Conservation (phyloP, 371 early-diverging fungal species). For the Rhizomucor miehei region DNA sequence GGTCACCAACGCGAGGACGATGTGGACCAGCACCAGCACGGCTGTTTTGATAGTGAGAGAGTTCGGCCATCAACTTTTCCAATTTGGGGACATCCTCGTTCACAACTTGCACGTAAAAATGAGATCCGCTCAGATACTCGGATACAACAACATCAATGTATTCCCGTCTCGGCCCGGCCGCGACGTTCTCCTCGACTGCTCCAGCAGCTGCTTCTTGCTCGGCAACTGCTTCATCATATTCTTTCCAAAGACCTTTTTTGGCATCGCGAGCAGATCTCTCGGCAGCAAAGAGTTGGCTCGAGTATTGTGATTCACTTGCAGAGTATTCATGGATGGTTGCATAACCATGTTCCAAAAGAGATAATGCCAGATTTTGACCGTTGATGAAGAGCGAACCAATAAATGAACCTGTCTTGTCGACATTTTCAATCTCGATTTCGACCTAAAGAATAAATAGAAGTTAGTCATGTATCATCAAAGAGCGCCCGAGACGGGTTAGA, state of each 20-base stretch:
- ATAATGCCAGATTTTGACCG: conserved; percentile 63
- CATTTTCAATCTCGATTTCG: conserved; percentile 80
- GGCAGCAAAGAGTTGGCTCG: conserved; percentile 71
- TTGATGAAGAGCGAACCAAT: conserved; percentile 79
- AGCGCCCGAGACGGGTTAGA: too few species aligned
- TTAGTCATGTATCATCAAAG: too few species aligned
- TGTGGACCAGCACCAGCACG: conserved; percentile 22
- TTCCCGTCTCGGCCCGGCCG: conserved; percentile 57
- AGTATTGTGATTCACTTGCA: conserved; percentile 76
- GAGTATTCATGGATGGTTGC: conserved; percentile 82
- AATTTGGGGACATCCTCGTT: conserved; percentile 69
- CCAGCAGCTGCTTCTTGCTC: conserved; percentile 31
- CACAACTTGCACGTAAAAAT: conserved; percentile 78
- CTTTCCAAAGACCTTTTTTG: conserved; percentile 55
- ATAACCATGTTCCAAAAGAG: conserved; percentile 76
- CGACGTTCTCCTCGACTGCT: conserved; percentile 17
- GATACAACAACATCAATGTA: conserved; percentile 82
- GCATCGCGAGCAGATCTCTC: conserved; percentile 74
- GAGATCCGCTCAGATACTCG: conserved; percentile 71
- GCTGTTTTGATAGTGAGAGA: conserved; percentile 62
- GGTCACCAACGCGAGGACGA: conserved; percentile 70
- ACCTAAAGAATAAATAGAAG: conserved; percentile 27
- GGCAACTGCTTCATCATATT: conserved; percentile 33
- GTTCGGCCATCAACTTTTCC: conserved; percentile 81
- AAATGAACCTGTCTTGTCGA: conserved; percentile 90